Evolutionary conservation across 2,329 filamentous ascomycete species (phyloP), one percentile per base, ranked within the genome.

Genomic region (Alternaria infectoria): DNA sequence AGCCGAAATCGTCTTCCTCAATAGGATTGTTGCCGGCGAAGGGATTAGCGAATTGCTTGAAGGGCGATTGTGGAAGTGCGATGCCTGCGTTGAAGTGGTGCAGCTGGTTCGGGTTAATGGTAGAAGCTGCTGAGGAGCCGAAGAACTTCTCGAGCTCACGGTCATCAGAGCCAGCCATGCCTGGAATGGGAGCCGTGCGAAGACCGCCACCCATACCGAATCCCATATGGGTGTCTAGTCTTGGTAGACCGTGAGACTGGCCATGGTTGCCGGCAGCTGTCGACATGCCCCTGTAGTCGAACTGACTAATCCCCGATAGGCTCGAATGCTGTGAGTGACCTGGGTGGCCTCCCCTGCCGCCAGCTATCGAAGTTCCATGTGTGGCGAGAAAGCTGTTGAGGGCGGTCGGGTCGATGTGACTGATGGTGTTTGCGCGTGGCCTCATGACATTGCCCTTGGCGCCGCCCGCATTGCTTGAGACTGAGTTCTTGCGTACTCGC

Each of bases 341-440:
- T 75, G 82, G 62, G 81, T 85, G 79, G 82, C 85, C 71, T 74
- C 83, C 72, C 80, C 81, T 69, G 81, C 84, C 70, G 82, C 86
- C 74, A 45, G 85, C 83, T 47, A 85, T 82, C 10, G 74, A 74
- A 10, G 76, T 75, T 73, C 87, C 89, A 54, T 86, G 86, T 12
- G 87, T 83, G 54, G 88, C 87, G 67, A 92, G 85, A 81, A 96
- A 87, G 71, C 90, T 75, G 56, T 72, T 92, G 78, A 97, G 87
- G 44, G 90, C 88, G 57, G 86, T 85, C 61, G 88, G 87, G 77
- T 97, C 96, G 60, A 98, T 89, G 79, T 98, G 94, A 76, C 94
- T 96, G 75, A 99, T 96, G 40, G 96, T 99, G 78, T 98, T 98
- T 58, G 96, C 95, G 73, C 96, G 87, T 21, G 95, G 96, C 69